Conservation (phyloP, 2,329 filamentous ascomycete species). For the Xylaria sp. region DNA sequence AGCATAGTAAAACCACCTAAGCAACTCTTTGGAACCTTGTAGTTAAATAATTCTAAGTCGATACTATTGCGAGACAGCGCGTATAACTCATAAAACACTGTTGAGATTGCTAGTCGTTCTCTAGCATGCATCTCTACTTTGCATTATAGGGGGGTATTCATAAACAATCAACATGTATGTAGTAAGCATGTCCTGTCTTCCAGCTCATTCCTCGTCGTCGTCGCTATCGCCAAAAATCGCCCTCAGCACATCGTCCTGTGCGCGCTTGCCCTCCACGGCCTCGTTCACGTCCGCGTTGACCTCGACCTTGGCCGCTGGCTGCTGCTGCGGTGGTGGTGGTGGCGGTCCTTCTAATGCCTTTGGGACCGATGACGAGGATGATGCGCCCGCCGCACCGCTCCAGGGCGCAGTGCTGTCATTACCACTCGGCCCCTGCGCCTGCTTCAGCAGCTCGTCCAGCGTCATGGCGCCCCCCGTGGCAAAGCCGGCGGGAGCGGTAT, state of each 20-base stretch:
- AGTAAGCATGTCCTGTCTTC: neutral
- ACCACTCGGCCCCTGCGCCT: constrained; percentile 26
- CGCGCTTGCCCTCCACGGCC: constrained; percentile 72
- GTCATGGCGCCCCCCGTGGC: constrained; percentile 33
- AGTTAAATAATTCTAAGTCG: too few relatives aligned
- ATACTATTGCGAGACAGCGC: too few relatives aligned
- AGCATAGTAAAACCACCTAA: too few relatives aligned
- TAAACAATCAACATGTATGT: neutral
- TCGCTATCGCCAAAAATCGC: constrained; percentile 93
- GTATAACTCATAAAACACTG: constrained; percentile 33
- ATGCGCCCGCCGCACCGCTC: too few relatives aligned
- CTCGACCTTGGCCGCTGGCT: constrained; percentile 32
- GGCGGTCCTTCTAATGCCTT: constrained; percentile 4
- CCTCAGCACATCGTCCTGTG: constrained; percentile 81
- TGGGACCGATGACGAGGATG: neutral
- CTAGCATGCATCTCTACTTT: neutral
- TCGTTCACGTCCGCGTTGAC: constrained; percentile 78
- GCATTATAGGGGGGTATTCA: neutral
- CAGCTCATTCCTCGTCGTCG: constrained; percentile 50
- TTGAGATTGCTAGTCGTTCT: too few relatives aligned
- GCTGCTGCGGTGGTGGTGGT: constrained; percentile 10
- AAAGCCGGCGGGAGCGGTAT: neutral
- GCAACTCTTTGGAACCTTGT: too few relatives aligned
- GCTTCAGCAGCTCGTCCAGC: constrained; percentile 36
- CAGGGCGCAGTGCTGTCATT: too few relatives aligned